Evolutionary conservation across 208 protist species (phyloP).

Genomic region (Acanthamoeba healyi): DNA sequence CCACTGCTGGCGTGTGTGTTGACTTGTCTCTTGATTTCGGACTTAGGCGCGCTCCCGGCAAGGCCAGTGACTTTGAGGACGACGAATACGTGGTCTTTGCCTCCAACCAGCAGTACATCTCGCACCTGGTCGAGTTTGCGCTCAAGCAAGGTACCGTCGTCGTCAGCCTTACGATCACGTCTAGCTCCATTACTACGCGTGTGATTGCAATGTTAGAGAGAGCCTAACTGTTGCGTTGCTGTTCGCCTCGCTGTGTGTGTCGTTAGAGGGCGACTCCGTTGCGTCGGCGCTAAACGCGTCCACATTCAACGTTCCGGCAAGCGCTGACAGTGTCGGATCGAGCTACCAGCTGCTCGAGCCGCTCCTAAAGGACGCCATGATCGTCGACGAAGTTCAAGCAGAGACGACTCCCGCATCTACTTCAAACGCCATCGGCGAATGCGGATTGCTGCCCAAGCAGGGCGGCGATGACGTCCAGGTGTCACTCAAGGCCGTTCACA

Average conservation of each 20-base stretch:
- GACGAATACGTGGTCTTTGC: slow-evolving; percentile 81
- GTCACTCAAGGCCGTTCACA: slow-evolving; percentile 72
- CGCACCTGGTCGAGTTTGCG: slow-evolving; percentile 81
- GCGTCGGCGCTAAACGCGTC: not conserved
- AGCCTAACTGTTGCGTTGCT: too few species aligned
- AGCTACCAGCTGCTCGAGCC: not conserved
- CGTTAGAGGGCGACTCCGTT: too few species aligned
- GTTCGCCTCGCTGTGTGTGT: too few species aligned
- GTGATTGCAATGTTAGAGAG: too few species aligned
- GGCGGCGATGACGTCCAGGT: not conserved
- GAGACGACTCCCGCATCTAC: not conserved
- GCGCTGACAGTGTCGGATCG: too few species aligned
- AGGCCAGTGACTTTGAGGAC: slow-evolving; percentile 75
- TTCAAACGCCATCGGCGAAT: not conserved
- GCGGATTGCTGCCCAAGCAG: not conserved
- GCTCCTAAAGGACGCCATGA: not conserved
- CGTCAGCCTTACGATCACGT: too few species aligned
- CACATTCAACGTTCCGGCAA: too few species aligned
- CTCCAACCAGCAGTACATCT: slow-evolving; percentile 80
- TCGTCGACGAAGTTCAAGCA: not conserved
- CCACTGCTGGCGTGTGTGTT: too few species aligned
- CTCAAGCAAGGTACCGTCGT: not conserved
- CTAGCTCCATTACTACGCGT: too few species aligned
- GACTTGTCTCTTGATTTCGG: not conserved
- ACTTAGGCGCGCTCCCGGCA: not conserved